Conservation (phyloP, 2,329 filamentous ascomycete genomes). For the Pyrenochaeta sp. region DNA sequence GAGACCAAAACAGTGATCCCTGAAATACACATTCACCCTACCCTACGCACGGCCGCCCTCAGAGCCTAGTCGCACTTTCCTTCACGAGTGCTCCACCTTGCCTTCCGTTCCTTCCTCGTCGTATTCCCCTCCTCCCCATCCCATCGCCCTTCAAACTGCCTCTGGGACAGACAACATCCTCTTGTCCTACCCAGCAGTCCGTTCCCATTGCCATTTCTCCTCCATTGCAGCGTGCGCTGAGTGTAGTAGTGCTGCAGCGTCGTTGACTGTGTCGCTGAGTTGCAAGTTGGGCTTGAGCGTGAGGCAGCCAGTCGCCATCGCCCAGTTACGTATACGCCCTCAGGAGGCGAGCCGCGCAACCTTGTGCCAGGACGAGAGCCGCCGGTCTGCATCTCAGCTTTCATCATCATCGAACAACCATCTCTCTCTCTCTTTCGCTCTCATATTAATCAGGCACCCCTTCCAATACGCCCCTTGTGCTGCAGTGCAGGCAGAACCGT, state of each 20-base stretch:
- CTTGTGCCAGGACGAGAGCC: conserved; percentile 25
- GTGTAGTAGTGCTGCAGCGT: conserved; percentile 26
- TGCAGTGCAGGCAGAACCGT: conserved; percentile 38
- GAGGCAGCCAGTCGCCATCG: conserved; percentile 31
- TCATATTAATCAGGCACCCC: conserved; percentile 22
- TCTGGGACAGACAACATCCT: conserved; percentile 32
- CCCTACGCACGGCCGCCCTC: conserved; percentile 41
- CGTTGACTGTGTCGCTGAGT: conserved; percentile 30
- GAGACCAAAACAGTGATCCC: conserved; percentile 34
- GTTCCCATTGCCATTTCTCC: no score
- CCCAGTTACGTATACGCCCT: conserved; percentile 38
- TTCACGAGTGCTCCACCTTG: conserved; percentile 41
- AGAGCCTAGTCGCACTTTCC: conserved; percentile 42
- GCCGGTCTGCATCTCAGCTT: conserved; percentile 22
- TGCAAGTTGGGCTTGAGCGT: conserved; percentile 17
- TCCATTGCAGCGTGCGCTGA: conserved; percentile 8
- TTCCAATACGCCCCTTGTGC: conserved; percentile 8
- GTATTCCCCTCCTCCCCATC: conserved; percentile 31
- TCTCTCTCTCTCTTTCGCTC: no score
- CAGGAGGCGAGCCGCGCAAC: conserved; percentile 41
- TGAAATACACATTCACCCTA: conserved; percentile 45
- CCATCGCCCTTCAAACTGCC: conserved; percentile 30
- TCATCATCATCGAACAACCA: conserved; percentile 14
- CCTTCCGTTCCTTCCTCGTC: conserved; percentile 37
- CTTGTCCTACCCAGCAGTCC: conserved; percentile 12